Evolutionary conservation across 2,329 filamentous ascomycete species (phyloP), one percentile per base, ranked within the genome.

Genomic region (Nemania abortiva): DNA sequence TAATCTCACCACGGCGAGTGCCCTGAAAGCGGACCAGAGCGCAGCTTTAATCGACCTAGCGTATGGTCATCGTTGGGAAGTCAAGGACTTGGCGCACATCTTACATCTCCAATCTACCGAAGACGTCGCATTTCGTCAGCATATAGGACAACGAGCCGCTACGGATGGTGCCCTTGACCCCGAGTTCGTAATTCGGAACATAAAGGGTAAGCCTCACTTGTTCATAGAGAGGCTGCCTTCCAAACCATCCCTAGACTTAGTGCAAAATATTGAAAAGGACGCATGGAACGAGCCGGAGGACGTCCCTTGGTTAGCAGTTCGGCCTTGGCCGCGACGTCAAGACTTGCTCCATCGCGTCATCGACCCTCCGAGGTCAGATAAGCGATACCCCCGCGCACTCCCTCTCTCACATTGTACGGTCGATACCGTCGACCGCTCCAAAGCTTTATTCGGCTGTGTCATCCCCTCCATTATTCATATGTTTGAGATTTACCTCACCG

Each of bases 381-480:
- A 84, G 65, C 81, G 73, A 39, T 86, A 84, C 73, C 73, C 75
- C 0, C 74, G 81, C 5, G 82, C 85, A 5, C 76, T 90, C 3
- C 85, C 86, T 0, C 75, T 82, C 1, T 72, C 80, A 0, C 80
- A 80, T n/a, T 88, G 88, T 63, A 84, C 76, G 0, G 78, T 87
- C 0, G 88, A 90, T 68, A 72, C 73, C 1, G 73, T 88, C 2
- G 82, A 85, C 0, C 75, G 82, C 6, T 77, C 78, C 7, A 82
- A 84, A 66, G 82, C 81, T 1, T 80, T 83, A 54, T 84, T 90
- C 31, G 88, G 85, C 2, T 82, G 91, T 62, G 84, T 96, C 45
- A 85, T 96, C 5, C 94, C 95, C 0, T 90, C 89, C 0, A 88
- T 98, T 42, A 82, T 92, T 18, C 88, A 93, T 72, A 87, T 88